A percentile compares a stretch with the other conserved stretches of the same genome.
Conservation (phyloP, 805 yeast species). For the Scheffersomyces ergatensis region DNA sequence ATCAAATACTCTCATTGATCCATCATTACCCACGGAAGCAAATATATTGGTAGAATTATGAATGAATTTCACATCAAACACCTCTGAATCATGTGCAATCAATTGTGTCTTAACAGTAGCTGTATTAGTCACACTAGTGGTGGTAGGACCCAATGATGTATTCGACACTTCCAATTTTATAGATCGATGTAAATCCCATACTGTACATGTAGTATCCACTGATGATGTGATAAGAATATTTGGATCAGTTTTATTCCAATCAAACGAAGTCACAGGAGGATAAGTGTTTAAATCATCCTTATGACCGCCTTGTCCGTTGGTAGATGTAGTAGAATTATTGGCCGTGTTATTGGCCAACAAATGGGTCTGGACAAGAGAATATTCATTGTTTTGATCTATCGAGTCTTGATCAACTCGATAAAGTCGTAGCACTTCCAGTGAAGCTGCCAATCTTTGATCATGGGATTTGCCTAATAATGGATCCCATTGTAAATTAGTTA, state of each 20-base stretch:
- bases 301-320: slow-evolving; percentile 8
- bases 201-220: slow-evolving; percentile 94
- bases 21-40: slow-evolving; percentile 94
- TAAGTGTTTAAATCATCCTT: slow-evolving; percentile 45
- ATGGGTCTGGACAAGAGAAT: slow-evolving; percentile 39
- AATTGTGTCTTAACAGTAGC: slow-evolving; percentile 83
- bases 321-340: slow-evolving; percentile 11
- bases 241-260: slow-evolving; percentile 80
- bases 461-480: slow-evolving; percentile 39
- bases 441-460: slow-evolving; percentile 56
- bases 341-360: slow-evolving; percentile 36
- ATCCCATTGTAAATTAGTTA: slow-evolving; percentile 75
- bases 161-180: slow-evolving; percentile 6
- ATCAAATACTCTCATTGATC: slow-evolving; percentile 90
- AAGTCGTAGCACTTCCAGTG: slow-evolving; percentile 69
- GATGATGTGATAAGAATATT: slow-evolving; percentile 76
- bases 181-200: slow-evolving; percentile 73
- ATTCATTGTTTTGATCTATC: slow-evolving; percentile 37
- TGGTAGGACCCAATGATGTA: no score
- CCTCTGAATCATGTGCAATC: slow-evolving; percentile 95
- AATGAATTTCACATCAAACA: slow-evolving; percentile 84
- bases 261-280: slow-evolving; percentile 92
- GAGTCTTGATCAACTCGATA: slow-evolving; percentile 53
- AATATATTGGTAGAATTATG: slow-evolving; percentile 73
- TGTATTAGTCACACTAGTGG: slow-evolving; percentile 30